Evolutionary conservation across 306 rosid genomes (phyloP).

Genomic region (Leucaena leucocephala): DNA sequence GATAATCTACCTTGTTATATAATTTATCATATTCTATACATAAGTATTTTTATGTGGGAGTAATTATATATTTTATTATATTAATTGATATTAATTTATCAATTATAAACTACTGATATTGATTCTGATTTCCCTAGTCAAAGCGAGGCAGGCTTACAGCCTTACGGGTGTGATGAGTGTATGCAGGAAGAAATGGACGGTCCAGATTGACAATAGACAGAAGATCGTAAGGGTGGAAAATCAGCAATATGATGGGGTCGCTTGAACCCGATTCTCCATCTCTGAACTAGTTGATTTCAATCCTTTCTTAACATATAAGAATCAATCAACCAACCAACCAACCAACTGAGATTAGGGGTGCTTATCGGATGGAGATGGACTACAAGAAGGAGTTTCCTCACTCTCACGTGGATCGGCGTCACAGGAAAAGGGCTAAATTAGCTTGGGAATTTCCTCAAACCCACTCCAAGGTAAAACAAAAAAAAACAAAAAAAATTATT

Average conservation of each 20-base stretch:
- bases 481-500: not conserved
- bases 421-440: constrained; percentile 54
- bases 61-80: too few species aligned
- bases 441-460: constrained; percentile 55
- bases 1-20: too few species aligned
- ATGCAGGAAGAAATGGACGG: constrained; percentile 18
- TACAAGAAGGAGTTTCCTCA: constrained; percentile 46
- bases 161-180: not conserved
- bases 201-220: constrained; percentile 26
- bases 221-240: constrained; percentile 33
- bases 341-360: constrained; percentile 34
- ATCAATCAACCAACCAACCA: constrained; percentile 24
- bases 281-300: not conserved
- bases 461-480: constrained; percentile 44
- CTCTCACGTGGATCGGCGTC: constrained; percentile 56
- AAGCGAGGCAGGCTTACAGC: too few species aligned
- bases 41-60: too few species aligned
- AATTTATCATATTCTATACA: too few species aligned
- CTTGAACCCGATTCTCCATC: constrained; percentile 20
- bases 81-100: too few species aligned
- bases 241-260: constrained; percentile 11
- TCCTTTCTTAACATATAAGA: not conserved
- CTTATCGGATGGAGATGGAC: constrained; percentile 48
- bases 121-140: too few species aligned
- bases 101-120: too few species aligned